Conservation (phyloP, 202 grass and related monocot species). For the Bolboschoenoplectus hybrid region DNA sequence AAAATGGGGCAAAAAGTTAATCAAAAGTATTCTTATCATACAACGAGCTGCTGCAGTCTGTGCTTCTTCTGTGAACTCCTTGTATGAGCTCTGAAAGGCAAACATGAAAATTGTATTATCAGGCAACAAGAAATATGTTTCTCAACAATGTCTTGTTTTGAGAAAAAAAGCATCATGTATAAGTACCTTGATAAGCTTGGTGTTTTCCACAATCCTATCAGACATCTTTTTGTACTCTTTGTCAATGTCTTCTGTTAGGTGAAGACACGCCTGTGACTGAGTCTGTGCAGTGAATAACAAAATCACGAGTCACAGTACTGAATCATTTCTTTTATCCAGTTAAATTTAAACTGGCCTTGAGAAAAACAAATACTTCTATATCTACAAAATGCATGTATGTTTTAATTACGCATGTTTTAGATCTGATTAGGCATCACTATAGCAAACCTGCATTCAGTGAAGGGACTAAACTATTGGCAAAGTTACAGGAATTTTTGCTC, state of each 20-base stretch:
- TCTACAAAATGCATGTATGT: background rate
- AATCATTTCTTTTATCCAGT: background rate
- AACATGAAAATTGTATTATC: conserved; percentile 30
- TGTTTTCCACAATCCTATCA: conserved; percentile 55
- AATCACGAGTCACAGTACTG: background rate
- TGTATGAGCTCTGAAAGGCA: conserved; percentile 65
- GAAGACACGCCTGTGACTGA: conserved; percentile 69
- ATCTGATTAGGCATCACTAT: conserved; percentile 2
- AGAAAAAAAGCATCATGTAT: background rate
- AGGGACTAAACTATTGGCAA: background rate
- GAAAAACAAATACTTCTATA: background rate
- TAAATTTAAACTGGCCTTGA: background rate
- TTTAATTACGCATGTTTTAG: background rate
- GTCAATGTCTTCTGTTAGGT: conserved; percentile 60
- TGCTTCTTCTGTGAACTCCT: conserved; percentile 71
- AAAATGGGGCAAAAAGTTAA: background rate
- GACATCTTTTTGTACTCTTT: conserved; percentile 72
- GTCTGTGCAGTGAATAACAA: conserved; percentile 47
- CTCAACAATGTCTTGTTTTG: background rate
- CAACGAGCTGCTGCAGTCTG: conserved; percentile 71
- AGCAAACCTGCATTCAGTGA: background rate
- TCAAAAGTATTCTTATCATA: conserved; percentile 39
- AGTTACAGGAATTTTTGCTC: background rate
- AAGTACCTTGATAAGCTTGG: conserved; percentile 61
- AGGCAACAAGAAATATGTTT: conserved; percentile 16